Evolutionary conservation across 2,329 filamentous ascomycete species (phyloP).

Genomic region (Alternaria triticimaculans): DNA sequence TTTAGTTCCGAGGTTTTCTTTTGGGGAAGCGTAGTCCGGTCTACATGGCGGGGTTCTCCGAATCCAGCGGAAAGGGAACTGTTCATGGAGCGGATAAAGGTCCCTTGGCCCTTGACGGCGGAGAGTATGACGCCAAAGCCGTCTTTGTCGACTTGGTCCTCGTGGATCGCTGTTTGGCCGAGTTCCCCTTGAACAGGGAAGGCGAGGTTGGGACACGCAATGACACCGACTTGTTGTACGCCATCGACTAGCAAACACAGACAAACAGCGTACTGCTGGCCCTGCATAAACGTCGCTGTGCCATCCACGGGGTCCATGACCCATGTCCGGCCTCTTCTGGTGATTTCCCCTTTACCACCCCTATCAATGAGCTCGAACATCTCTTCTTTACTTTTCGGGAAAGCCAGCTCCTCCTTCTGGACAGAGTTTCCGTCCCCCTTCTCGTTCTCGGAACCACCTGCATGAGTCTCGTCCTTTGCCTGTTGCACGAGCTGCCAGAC

Average conservation of each 20-base stretch:
- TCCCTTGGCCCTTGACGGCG: slow-evolving; percentile 56
- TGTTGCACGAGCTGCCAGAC: slow-evolving; percentile 63
- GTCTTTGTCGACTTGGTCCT: slow-evolving; percentile 52
- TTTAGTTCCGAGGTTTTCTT: slow-evolving; percentile 45
- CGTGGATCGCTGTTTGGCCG: slow-evolving; percentile 31
- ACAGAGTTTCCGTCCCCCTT: slow-evolving; percentile 23
- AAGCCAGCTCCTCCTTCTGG: slow-evolving; percentile 21
- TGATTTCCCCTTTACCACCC: slow-evolving; percentile 61
- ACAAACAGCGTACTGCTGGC: slow-evolving; percentile 69
- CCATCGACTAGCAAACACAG: slow-evolving; percentile 66
- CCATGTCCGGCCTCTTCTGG: slow-evolving; percentile 60
- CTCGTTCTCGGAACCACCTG: slow-evolving; percentile 30
- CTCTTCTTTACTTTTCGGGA: slow-evolving; percentile 58
- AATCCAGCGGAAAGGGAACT: slow-evolving; percentile 29
- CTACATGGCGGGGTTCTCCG: slow-evolving; percentile 42
- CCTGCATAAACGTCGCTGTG: slow-evolving; percentile 66
- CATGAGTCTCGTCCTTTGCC: slow-evolving; percentile 37
- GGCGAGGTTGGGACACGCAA: slow-evolving; percentile 68
- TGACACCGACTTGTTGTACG: slow-evolving; percentile 63
- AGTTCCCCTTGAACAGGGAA: slow-evolving; percentile 39
- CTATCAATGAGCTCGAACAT: slow-evolving; percentile 69
- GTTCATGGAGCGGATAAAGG: slow-evolving; percentile 50
- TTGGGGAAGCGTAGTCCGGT: slow-evolving; percentile 18
- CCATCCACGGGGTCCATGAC: slow-evolving; percentile 71
- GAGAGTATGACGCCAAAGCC: slow-evolving; percentile 55